These are phyloP conservation scores for Penicillium sp. DNA, from an alignment of 2,329 filamentous ascomycete genomes.

Conservation along the genomic window DNA sequence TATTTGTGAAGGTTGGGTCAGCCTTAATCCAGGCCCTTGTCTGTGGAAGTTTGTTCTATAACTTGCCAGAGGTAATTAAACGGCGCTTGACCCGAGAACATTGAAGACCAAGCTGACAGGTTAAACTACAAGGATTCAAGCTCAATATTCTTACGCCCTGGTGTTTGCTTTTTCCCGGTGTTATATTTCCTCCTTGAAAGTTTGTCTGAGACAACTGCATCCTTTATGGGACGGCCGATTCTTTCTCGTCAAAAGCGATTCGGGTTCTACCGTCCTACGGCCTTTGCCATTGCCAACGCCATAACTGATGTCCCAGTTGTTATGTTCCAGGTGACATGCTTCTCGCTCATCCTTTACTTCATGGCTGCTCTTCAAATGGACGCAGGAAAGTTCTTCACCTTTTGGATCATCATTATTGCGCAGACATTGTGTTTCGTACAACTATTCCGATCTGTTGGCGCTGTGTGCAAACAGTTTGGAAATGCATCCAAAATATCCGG, in stretches of 20 bases:
- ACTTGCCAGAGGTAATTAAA: constrained; percentile 48
- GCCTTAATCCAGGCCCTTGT: constrained; percentile 41
- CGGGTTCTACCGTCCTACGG: constrained; percentile 61
- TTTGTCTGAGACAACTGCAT: constrained; percentile 57
- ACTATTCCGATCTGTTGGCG: constrained; percentile 50
- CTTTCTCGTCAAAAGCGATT: constrained; percentile 67
- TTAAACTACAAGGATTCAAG: constrained; percentile 7
- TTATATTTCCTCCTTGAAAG: constrained; percentile 61
- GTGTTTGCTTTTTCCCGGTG: constrained; percentile 59
- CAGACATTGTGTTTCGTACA: constrained; percentile 51
- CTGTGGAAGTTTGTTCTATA: constrained; percentile 51
- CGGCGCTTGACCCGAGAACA: too few species aligned
- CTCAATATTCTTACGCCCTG: constrained; percentile 57
- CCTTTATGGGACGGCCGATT: constrained; percentile 63
- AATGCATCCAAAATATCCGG: constrained; percentile 48
- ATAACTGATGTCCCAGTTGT: constrained; percentile 57
- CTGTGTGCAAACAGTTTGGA: constrained; percentile 47
- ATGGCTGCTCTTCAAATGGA: constrained; percentile 54
- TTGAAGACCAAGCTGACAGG: background rate
- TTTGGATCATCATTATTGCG: constrained; percentile 51
- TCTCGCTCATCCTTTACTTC: constrained; percentile 60
- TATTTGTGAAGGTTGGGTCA: constrained; percentile 47
- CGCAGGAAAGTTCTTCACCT: constrained; percentile 60
- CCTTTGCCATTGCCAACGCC: constrained; percentile 56
- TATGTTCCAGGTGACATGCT: constrained; percentile 54